Evolutionary conservation across 805 yeast species (phyloP).

Genomic region (Geotrichum ghanense): DNA sequence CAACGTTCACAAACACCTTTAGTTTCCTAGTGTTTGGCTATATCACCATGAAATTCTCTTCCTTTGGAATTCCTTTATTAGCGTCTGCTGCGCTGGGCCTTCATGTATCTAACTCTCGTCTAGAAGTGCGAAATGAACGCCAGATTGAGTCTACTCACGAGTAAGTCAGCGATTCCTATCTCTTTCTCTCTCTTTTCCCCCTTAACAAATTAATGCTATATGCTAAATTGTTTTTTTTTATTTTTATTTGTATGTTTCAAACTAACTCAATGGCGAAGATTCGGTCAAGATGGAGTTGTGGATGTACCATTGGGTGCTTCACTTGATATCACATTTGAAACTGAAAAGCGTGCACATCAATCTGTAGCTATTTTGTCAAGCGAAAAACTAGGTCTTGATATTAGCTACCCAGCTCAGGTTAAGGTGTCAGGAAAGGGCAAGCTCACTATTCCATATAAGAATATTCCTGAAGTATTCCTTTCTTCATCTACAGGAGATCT

Average conservation of each 20-base stretch:
- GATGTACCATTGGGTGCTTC: neutral
- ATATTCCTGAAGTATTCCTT: constrained; percentile 22
- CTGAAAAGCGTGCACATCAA: constrained; percentile 19
- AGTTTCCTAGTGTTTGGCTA: no score
- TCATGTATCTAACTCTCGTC: neutral
- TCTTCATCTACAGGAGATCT: constrained; percentile 15
- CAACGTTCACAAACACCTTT: no score
- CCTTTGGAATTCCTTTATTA: neutral
- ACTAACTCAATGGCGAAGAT: neutral
- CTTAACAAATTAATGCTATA: neutral
- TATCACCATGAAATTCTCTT: no score
- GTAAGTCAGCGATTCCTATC: neutral
- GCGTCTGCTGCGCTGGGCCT: neutral
- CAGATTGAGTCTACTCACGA: neutral
- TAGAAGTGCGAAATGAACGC: neutral
- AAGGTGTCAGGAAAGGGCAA: constrained; percentile 25
- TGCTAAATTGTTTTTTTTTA: neutral
- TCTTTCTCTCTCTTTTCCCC: neutral
- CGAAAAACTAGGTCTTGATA: constrained; percentile 18
- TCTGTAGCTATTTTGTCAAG: constrained; percentile 16
- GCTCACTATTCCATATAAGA: constrained; percentile 20
- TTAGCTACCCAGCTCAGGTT: constrained; percentile 20
- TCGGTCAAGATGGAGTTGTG: neutral
- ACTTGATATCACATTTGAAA: neutral
- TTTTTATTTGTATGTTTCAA: neutral